Evolutionary conservation across 345 rosid genomes (phyloP).

Genomic region (Brassica rapa): DNA sequence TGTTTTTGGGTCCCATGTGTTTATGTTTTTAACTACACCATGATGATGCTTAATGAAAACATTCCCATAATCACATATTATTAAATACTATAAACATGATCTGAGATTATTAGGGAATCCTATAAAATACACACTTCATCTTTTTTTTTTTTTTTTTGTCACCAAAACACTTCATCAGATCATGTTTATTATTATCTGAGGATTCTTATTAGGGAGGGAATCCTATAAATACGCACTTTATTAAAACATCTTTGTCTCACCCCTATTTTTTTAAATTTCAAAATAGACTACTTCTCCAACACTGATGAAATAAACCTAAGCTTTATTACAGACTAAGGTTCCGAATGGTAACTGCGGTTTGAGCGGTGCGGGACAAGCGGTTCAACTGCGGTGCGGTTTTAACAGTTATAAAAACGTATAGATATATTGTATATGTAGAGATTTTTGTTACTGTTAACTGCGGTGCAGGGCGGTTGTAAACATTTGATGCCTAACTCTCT

Average conservation of each 20-base stretch:
- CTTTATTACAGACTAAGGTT: too few species aligned
- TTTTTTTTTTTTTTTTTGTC: too few species aligned
- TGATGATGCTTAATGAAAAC: neutral
- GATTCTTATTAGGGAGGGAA: neutral
- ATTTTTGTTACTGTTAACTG: too few species aligned
- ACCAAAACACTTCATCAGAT: too few species aligned
- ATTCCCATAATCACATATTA: slow-evolving; percentile 6
- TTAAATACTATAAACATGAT: neutral
- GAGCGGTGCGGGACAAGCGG: too few species aligned
- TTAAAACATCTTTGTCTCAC: neutral
- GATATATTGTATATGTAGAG: too few species aligned
- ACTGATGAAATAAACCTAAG: neutral
- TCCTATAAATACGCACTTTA: neutral
- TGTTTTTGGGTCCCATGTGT: slow-evolving; percentile 17
- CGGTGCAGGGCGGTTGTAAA: too few species aligned
- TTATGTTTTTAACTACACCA: neutral
- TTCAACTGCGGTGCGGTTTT: too few species aligned
- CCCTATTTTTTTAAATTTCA: neutral
- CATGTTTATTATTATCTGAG: neutral
- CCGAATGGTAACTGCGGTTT: too few species aligned
- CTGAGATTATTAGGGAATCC: neutral
- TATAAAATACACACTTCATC: neutral
- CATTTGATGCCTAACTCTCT: too few species aligned
- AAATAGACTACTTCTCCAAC: neutral
- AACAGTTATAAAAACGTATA: too few species aligned